A percentile compares a stretch with the other conserved stretches of the same genome.
Conservation (phyloP, 164 flowering plant genomes). For the Umbilicus rupestris region DNA sequence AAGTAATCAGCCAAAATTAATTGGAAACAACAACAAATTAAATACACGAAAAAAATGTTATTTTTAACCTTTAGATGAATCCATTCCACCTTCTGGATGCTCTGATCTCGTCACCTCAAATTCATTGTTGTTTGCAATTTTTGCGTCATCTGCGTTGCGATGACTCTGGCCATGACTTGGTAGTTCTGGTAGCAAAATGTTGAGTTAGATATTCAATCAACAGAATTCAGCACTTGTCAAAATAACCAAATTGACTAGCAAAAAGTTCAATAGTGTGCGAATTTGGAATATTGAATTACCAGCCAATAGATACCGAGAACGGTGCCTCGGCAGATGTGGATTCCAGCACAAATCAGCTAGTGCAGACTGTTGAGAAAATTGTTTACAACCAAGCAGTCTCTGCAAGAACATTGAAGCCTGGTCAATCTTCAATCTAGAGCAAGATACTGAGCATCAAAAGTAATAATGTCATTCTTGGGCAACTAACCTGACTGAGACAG, state of each 20-base stretch:
- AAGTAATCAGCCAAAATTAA: not conserved
- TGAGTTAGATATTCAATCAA: not conserved
- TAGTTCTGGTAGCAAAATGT: not conserved
- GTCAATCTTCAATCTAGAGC: not conserved
- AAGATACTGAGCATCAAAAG: not conserved
- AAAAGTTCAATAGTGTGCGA: not conserved
- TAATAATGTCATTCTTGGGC: not conserved
- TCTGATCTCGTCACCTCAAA: not conserved
- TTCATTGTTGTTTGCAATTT: not conserved
- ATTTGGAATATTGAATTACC: slow-evolving; percentile 18
- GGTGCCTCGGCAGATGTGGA: slow-evolving; percentile 21
- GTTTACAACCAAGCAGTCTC: slow-evolving; percentile 39
- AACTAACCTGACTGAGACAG: slow-evolving; percentile 50
- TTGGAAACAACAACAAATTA: not conserved
- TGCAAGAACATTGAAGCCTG: slow-evolving; percentile 13
- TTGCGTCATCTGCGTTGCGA: not conserved
- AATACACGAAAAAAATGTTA: not conserved
- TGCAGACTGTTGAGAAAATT: slow-evolving; percentile 36
- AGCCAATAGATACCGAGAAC: slow-evolving; percentile 28
- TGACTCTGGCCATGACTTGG: not conserved
- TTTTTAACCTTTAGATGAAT: not conserved
- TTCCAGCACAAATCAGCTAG: slow-evolving; percentile 25
- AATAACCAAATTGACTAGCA: not conserved
- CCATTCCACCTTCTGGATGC: not conserved
- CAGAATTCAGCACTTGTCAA: not conserved